phyloP scores from a whole-genome alignment of 2,329 filamentous ascomycete genomes.

The Thelonectria olida region DNA sequence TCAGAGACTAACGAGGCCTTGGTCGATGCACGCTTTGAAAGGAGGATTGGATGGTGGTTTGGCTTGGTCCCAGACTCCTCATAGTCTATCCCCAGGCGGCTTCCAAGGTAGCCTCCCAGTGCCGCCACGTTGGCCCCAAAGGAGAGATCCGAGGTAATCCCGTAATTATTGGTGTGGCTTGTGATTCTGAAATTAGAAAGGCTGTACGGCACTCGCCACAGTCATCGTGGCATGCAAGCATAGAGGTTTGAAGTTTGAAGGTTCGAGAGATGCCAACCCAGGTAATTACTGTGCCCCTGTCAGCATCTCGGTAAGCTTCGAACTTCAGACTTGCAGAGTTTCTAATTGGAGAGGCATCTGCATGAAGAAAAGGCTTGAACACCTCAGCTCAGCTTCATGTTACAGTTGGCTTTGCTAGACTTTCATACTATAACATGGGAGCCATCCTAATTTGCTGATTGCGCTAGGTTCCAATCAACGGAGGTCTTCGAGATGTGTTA shows the following conservation, averaged over 20 bases:
- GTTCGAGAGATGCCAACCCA: not conserved
- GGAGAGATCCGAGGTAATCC: constrained; percentile 19
- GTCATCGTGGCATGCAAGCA: not conserved
- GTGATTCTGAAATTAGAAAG: constrained; percentile 4
- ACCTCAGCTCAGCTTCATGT: too few species aligned
- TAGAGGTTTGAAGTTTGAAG: not conserved
- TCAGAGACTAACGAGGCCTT: constrained; percentile 38
- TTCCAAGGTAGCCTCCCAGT: constrained; percentile 18
- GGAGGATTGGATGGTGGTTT: constrained; percentile 35
- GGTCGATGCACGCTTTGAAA: constrained; percentile 34
- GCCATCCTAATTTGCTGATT: too few species aligned
- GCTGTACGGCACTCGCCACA: constrained; percentile 10
- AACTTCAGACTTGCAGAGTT: too few species aligned
- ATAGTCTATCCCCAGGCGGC: not conserved
- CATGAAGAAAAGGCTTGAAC: too few species aligned
- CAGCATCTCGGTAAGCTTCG: too few species aligned
- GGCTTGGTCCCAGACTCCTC: constrained; percentile 20
- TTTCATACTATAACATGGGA: too few species aligned
- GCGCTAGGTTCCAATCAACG: too few species aligned
- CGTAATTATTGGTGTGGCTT: not conserved
- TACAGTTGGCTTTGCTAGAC: too few species aligned
- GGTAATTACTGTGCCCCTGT: not conserved
- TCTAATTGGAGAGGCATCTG: too few species aligned
- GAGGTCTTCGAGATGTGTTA: too few species aligned
- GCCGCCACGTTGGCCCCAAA: constrained; percentile 35